Evolutionary conservation across 257 asterid species (phyloP).

Genomic region (Coffea canephora): DNA sequence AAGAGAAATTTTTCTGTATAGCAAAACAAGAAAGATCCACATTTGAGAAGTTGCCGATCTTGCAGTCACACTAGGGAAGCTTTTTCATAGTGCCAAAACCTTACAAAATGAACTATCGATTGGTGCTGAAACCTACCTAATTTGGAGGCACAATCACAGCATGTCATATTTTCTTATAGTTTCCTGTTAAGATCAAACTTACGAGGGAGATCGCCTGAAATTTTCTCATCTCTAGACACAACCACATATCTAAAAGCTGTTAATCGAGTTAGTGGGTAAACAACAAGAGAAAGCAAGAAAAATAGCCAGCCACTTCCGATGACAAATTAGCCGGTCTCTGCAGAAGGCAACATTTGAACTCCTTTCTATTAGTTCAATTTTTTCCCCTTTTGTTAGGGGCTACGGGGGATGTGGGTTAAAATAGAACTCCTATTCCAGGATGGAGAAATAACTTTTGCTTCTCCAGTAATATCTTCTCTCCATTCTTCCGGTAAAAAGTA

Average conservation of each 20-base stretch:
- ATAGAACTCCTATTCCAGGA: neutral
- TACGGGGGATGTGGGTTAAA: neutral
- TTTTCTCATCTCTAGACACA: neutral
- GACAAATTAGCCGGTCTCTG: neutral
- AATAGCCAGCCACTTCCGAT: neutral
- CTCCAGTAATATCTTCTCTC: neutral
- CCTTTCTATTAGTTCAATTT: neutral
- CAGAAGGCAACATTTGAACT: neutral
- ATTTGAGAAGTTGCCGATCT: too few relatives aligned
- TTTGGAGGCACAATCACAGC: too few relatives aligned
- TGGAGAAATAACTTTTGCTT: neutral
- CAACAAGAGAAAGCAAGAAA: neutral
- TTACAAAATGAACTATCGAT: neutral
- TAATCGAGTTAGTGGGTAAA: neutral
- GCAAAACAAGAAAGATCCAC: neutral
- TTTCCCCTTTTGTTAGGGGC: neutral
- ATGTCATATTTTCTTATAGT: neutral
- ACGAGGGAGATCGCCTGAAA: neutral
- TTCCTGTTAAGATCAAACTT: neutral
- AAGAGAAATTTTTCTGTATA: neutral
- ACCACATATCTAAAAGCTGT: too few relatives aligned
- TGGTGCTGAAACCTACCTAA: neutral
- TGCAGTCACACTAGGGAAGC: neutral
- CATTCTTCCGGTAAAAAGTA: neutral
- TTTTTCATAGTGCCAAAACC: neutral